phyloP scores from a whole-genome alignment of 179 eudicot species.

The Beta corolliflora region DNA sequence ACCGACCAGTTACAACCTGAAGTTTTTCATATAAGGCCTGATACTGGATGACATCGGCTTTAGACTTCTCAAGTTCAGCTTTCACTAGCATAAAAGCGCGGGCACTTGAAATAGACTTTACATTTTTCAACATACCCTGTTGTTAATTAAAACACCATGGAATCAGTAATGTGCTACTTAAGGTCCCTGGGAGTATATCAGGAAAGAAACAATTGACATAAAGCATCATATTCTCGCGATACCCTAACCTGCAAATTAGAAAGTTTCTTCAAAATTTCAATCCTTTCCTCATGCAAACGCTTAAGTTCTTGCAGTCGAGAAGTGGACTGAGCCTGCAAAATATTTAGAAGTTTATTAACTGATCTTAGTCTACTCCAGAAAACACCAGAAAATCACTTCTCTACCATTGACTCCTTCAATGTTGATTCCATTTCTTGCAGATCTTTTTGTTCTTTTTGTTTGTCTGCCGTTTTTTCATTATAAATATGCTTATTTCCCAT shows the following conservation, averaged over 20 bases:
- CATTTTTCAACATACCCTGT: constrained; percentile 68
- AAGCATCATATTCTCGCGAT: neutral
- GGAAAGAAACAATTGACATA: neutral
- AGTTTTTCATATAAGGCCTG: constrained; percentile 74
- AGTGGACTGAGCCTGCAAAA: constrained; percentile 70
- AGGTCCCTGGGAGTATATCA: neutral
- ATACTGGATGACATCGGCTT: constrained; percentile 62
- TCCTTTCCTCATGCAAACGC: constrained; percentile 72
- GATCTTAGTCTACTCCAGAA: constrained; percentile 9
- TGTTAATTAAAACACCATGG: constrained; percentile 27
- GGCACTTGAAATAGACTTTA: constrained; percentile 69
- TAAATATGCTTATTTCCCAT: constrained; percentile 56
- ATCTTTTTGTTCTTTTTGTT: constrained; percentile 48
- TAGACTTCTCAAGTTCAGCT: constrained; percentile 83
- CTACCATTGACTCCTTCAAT: constrained; percentile 69
- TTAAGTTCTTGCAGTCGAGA: constrained; percentile 68
- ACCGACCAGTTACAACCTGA: constrained; percentile 78
- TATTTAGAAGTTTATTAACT: constrained; percentile 13
- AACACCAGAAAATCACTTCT: constrained; percentile 9
- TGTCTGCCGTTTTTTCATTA: constrained; percentile 63
- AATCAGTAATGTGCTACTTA: constrained; percentile 20
- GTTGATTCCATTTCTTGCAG: constrained; percentile 77
- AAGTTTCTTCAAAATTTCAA: constrained; percentile 64
- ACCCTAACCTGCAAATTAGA: constrained; percentile 66
- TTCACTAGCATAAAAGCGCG: constrained; percentile 59